Conservation (phyloP, 2,329 filamentous ascomycete genomes). For the Pyricularia sp. region DNA sequence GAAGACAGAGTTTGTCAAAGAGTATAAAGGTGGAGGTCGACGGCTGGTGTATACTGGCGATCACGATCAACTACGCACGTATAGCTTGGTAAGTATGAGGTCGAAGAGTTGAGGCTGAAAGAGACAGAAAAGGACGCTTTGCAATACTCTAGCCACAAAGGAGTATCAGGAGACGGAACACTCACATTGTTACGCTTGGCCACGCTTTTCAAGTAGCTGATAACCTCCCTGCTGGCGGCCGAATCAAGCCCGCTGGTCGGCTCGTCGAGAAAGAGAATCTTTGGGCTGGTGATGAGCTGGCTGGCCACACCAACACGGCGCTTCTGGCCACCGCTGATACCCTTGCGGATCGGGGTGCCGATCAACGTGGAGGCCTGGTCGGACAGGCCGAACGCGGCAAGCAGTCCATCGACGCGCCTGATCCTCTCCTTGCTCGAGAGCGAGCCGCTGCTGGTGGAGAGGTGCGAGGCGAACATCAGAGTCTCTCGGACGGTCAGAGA, state of each 20-base stretch:
- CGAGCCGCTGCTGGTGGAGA: conserved; percentile 46
- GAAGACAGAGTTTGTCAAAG: conserved; percentile 69
- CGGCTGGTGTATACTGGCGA: conserved; percentile 80
- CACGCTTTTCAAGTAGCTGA: conserved; percentile 60
- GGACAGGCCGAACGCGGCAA: conserved; percentile 64
- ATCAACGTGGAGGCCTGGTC: conserved; percentile 63
- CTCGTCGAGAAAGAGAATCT: conserved; percentile 75
- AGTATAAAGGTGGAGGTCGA: conserved; percentile 70
- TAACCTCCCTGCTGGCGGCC: conserved; percentile 65
- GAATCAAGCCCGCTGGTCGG: conserved; percentile 80
- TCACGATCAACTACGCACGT: conserved; percentile 53
- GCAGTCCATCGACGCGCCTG: conserved; percentile 53
- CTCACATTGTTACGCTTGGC: conserved; percentile 56
- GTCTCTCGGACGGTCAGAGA: conserved; percentile 75
- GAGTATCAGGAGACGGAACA: not conserved
- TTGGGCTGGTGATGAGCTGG: conserved; percentile 71
- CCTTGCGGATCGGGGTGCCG: conserved; percentile 74
- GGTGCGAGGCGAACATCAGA: conserved; percentile 64
- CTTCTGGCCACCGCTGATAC: conserved; percentile 80
- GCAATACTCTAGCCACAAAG: not conserved
- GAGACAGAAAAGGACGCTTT: not conserved
- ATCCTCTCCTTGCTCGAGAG: conserved; percentile 44
- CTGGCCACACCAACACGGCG: conserved; percentile 70
- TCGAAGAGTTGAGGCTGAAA: not conserved
- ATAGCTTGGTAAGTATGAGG: not conserved